These are phyloP conservation scores for Myxozyma mucilagina DNA, from an alignment of 805 yeast genomes.

Conservation along the genomic window DNA sequence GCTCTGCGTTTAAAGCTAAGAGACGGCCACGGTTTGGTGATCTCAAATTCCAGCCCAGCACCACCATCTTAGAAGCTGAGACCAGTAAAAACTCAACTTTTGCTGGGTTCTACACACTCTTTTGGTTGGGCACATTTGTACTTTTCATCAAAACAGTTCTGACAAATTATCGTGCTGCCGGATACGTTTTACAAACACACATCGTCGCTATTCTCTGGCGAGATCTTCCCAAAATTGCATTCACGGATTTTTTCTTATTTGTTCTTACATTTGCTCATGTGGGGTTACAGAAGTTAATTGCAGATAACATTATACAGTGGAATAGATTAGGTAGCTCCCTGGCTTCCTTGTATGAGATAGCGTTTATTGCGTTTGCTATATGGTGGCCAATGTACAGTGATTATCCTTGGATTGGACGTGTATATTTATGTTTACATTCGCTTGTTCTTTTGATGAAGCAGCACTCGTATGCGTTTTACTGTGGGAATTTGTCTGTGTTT, in stretches of 20 bases:
- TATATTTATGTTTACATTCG: slow-evolving; percentile 79
- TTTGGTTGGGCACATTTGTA: slow-evolving; percentile 69
- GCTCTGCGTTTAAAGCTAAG: not conserved
- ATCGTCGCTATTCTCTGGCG: slow-evolving; percentile 58
- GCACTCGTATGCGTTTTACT: slow-evolving; percentile 90
- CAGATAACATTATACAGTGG: slow-evolving; percentile 58
- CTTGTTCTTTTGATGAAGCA: slow-evolving; percentile 89
- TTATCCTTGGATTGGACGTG: slow-evolving; percentile 89
- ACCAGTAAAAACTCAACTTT: slow-evolving; percentile 48
- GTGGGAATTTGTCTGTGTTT: slow-evolving; percentile 82
- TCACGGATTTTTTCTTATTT: slow-evolving; percentile 77
- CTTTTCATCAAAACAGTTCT: slow-evolving; percentile 55
- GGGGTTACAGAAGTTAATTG: slow-evolving; percentile 57
- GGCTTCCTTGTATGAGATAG: slow-evolving; percentile 58
- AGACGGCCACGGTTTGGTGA: slow-evolving; percentile 58
- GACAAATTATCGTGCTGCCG: slow-evolving; percentile 52
- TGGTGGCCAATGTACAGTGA: slow-evolving; percentile 55
- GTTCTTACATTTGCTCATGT: slow-evolving; percentile 61
- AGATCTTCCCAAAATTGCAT: slow-evolving; percentile 66
- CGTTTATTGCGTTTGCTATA: slow-evolving; percentile 55
- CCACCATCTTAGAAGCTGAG: slow-evolving; percentile 57
- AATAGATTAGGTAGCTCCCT: slow-evolving; percentile 59
- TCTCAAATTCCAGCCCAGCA: slow-evolving; percentile 47
- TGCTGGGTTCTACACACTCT: slow-evolving; percentile 77
- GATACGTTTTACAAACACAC: slow-evolving; percentile 51